Base-by-base conservation (phyloP, 1,139 yeast genomes). In the Hemisphaericaspora subhashii region DNA sequence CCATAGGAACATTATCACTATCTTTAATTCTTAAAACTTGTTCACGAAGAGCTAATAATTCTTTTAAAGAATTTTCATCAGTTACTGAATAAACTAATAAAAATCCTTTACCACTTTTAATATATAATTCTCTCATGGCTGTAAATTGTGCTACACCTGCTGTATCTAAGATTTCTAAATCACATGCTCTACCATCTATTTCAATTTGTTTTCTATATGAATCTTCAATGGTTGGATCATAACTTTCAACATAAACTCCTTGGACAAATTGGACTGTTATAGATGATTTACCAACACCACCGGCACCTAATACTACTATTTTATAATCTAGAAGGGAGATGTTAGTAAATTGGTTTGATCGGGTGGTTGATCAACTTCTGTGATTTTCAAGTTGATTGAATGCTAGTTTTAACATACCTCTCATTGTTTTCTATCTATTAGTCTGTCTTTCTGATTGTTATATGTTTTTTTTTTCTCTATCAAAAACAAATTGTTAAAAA, bases 11-110 rank as follows among this genome's bases (percentile, higher is more conserved):
- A 47, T 73, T 74, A 18, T 72, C 76, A 16, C 83, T 77, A 51
- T 87, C 95, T 64, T 92, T 92, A 56, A 92, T 94, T 42, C 97
- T 73, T 58, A 83, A 71, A 13, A 92, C 95, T 63, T 90, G 97
- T 53, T 86, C 92, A 57, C 90, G 79, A 57, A 90, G 78, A 34
- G 89, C 86, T 54, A 84, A 68, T 51, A 90, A 73, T 55, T 90
- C 92, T 51, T 86, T 81, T 51, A 92, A 77, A 7, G 96, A 86
- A 51, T 84, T 81, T 46, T 87, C 83, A 53, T 90, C 95, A 3
- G 96, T 87, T 36, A 92, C 90, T 6, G 94, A 83, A 61, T 90
- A 92, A 9, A 92, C 98, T 44, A 92, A 72, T 41, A 92, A 61
- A 54, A 88, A 87, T 5, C 96, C 96, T 54, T 83, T 83, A 12